Evolutionary conservation across 805 yeast genomes (phyloP), one percentile per base, ranked within the genome.

Genomic region (Priceomyces melissophilus): DNA sequence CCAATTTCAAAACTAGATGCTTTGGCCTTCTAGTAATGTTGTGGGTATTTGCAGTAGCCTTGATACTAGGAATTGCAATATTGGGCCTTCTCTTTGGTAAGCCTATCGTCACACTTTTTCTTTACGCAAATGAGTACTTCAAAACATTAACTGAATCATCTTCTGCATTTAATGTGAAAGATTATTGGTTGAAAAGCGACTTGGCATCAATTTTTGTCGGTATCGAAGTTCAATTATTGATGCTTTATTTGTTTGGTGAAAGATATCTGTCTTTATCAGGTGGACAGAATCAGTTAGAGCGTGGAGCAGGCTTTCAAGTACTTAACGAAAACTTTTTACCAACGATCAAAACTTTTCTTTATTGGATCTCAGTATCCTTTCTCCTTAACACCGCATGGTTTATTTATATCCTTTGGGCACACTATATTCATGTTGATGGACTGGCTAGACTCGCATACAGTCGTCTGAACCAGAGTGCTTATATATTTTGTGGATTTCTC

Each of bases 1-100:
- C 96, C 2, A 50, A 73, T 37, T 87, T 91, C 60, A 73, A 79
- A 38, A 26, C 54, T 2, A 72, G 96, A 43, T 71, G 88, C 28
- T 65, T 75, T 15, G 63, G 54, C 0, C 57, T 85, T 33, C 61
- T 78, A 15, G 46, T 62, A 7, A 52, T 65, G 57, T 57, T 78
- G 11, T 79, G 85, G 79, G 41, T 66, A 2, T 74, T 72, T 50
- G 65, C 71, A 1, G 64, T 63, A 1, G 39, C 67, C 3, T 44
- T 68, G 12, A 47, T 65, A 12, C 37, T 66, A 16, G 32, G 44
- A 4, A 32, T 60, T 4, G 31, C 48, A 3, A 32, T 65, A 11
- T 23, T 37, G 3, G 63, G 62, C 0, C 42, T 60, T 11, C n/a
- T 61, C 2, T 9, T 63, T 4, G 75, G 75, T 12, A 43, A 61